Evolutionary conservation across 225 moss, liverwort and hornwort genomes (phyloP).

Genomic region (Climacium dendroides): DNA sequence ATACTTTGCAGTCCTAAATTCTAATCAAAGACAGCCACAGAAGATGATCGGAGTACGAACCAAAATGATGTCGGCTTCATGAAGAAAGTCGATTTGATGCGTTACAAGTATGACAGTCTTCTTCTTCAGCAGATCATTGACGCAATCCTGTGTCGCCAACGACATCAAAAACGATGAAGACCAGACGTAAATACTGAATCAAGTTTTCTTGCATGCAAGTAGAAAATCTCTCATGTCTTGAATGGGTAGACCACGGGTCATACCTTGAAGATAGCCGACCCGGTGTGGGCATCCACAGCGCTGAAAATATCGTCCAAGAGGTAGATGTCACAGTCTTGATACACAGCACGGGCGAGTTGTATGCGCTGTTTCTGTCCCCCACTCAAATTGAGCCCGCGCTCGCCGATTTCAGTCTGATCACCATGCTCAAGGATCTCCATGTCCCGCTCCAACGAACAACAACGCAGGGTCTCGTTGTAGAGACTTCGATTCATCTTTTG

Average conservation of each 20-base stretch:
- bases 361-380: constrained; percentile 92
- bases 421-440: constrained; percentile 35
- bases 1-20: background rate
- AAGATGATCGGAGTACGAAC: background rate
- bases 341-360: constrained; percentile 80
- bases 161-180: background rate
- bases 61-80: constrained; percentile 55
- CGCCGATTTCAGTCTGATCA: constrained; percentile 65
- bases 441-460: constrained; percentile 63
- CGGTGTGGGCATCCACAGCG: constrained; percentile 35
- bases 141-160: constrained; percentile 28
- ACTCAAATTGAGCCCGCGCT: constrained; percentile 82
- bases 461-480: constrained; percentile 46
- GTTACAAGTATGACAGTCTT: constrained; percentile 80
- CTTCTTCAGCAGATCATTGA: constrained; percentile 30
- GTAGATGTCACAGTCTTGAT: constrained; percentile 67
- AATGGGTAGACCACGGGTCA: background rate
- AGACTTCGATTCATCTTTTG: constrained; percentile 35
- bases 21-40: background rate
- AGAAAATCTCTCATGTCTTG: background rate
- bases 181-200: background rate
- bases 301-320: constrained; percentile 65
- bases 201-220: background rate
- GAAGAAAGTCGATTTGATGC: constrained; percentile 81
- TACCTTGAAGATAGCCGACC: constrained; percentile 28